Evolutionary conservation across 2,329 filamentous ascomycete species (phyloP).

Genomic region (Penicillium sp.): DNA sequence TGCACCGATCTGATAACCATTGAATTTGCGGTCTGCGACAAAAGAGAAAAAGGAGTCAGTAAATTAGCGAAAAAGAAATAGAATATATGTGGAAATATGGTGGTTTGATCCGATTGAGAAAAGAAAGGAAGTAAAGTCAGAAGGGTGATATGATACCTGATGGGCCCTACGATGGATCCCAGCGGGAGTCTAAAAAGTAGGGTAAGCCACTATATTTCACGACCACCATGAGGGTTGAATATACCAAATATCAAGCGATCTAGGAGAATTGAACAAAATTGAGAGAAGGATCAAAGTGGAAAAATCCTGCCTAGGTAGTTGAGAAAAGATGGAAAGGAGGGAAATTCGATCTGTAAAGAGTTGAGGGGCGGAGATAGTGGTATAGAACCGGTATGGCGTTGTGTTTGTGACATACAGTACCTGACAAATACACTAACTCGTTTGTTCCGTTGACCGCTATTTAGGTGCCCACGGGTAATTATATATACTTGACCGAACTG

Average conservation of each 20-base stretch:
- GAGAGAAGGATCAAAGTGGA: constrained; percentile 9
- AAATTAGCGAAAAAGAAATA: not conserved
- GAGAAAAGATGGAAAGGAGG: constrained; percentile 6
- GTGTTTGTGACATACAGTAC: constrained; percentile 7
- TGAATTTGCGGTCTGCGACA: constrained; percentile 8
- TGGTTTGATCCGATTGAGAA: constrained; percentile 2
- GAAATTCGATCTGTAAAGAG: constrained; percentile 22
- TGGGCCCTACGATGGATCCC: constrained; percentile 22
- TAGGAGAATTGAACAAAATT: constrained; percentile 6
- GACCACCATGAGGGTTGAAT: not conserved
- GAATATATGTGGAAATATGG: not conserved
- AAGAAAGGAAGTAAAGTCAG: constrained; percentile 1
- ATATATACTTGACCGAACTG: not conserved
- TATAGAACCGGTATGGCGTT: constrained; percentile 2
- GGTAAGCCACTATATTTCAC: constrained; percentile 9
- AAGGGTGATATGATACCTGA: constrained; percentile 18
- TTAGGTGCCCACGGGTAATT: not conserved
- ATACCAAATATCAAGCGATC: constrained; percentile 4
- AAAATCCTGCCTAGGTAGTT: not conserved
- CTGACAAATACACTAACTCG: not conserved
- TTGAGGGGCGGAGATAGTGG: constrained; percentile 19
- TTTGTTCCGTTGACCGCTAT: not conserved
- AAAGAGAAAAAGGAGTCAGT: not conserved
- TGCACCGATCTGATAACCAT: constrained; percentile 21
- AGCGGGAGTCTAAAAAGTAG: constrained; percentile 21